Percentiles rank a stretch among this genome's conserved stretches.
These are phyloP conservation scores for Candida nonsorbophila DNA, from an alignment of 805 yeast species.

Conservation along the genomic window DNA sequence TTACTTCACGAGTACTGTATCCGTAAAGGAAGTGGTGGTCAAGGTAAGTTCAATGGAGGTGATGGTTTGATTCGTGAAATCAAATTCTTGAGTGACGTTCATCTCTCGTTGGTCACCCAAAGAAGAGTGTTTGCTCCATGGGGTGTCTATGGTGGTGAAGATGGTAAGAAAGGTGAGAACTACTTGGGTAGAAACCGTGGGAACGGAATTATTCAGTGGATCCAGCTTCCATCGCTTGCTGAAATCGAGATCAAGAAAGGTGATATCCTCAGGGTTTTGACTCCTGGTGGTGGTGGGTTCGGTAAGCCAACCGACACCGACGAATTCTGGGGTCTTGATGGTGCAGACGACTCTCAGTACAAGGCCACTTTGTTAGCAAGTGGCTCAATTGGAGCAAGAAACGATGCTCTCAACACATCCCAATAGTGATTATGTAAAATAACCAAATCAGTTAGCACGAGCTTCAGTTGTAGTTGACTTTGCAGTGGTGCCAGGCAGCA, in stretches of 20 bases:
- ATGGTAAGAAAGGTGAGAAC: slow-evolving; percentile 32
- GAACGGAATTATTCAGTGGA: slow-evolving; percentile 13
- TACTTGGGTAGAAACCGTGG: slow-evolving; percentile 26
- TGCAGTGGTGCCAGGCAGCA: no score
- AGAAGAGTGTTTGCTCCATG: slow-evolving; percentile 14
- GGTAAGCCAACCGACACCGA: slow-evolving; percentile 33
- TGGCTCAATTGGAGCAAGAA: slow-evolving; percentile 16
- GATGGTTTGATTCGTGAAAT: slow-evolving; percentile 15
- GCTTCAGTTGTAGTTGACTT: no score
- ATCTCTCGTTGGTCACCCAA: slow-evolving; percentile 14
- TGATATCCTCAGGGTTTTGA: slow-evolving; percentile 59
- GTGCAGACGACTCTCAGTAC: background rate
- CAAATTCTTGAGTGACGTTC: slow-evolving; percentile 11
- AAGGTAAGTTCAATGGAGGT: slow-evolving; percentile 14
- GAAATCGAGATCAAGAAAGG: slow-evolving; percentile 55
- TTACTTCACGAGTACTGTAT: slow-evolving; percentile 9
- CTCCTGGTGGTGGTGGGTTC: slow-evolving; percentile 88
- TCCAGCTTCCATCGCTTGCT: slow-evolving; percentile 54
- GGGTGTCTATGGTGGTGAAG: slow-evolving; percentile 26
- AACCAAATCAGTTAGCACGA: no score
- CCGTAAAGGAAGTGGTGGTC: slow-evolving; percentile 11
- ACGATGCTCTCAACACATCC: slow-evolving; percentile 17
- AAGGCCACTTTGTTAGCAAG: slow-evolving; percentile 4
- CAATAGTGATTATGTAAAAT: no score
- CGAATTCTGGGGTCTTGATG: slow-evolving; percentile 9